Evolutionary conservation across 345 rosid species (phyloP).

Genomic region (Tarenaya hassleriana): DNA sequence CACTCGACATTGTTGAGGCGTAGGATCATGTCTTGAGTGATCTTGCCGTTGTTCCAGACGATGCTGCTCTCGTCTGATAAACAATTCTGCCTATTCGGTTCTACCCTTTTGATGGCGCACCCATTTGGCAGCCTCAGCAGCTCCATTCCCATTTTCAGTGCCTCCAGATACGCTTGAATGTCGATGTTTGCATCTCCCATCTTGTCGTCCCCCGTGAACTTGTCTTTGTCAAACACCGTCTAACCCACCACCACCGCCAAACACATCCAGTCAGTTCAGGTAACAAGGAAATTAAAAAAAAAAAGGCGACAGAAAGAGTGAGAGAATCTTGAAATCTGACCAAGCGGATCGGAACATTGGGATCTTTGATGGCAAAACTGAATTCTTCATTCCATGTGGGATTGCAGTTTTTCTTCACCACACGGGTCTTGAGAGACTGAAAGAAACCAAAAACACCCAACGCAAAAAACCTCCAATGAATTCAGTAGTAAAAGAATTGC

Average conservation of each 20-base stretch:
- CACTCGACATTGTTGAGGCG: slow-evolving; percentile 51
- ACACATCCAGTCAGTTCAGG: background rate
- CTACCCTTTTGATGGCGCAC: slow-evolving; percentile 43
- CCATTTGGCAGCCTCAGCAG: slow-evolving; percentile 48
- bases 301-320: background rate
- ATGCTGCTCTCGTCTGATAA: slow-evolving; percentile 56
- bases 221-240: slow-evolving; percentile 83
- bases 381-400: slow-evolving; percentile 85
- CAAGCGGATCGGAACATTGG: slow-evolving; percentile 43
- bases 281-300: background rate
- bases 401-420: slow-evolving; percentile 59
- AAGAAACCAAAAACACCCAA: no score
- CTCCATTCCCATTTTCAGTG: slow-evolving; percentile 42
- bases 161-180: slow-evolving; percentile 47
- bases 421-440: slow-evolving; percentile 71
- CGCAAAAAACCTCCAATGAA: no score
- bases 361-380: slow-evolving; percentile 56
- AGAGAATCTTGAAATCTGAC: slow-evolving; percentile 34
- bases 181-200: slow-evolving; percentile 88
- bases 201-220: slow-evolving; percentile 57
- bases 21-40: slow-evolving; percentile 54
- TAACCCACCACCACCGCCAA: slow-evolving; percentile 12
- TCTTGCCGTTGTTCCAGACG: slow-evolving; percentile 43
- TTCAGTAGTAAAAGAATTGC: no score
- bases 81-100: slow-evolving; percentile 46